A percentile compares a stretch with the other conserved stretches of the same genome.
These are phyloP conservation scores for Bisporella sp. DNA, from an alignment of 2,329 filamentous ascomycete species.

Conservation along the genomic window DNA sequence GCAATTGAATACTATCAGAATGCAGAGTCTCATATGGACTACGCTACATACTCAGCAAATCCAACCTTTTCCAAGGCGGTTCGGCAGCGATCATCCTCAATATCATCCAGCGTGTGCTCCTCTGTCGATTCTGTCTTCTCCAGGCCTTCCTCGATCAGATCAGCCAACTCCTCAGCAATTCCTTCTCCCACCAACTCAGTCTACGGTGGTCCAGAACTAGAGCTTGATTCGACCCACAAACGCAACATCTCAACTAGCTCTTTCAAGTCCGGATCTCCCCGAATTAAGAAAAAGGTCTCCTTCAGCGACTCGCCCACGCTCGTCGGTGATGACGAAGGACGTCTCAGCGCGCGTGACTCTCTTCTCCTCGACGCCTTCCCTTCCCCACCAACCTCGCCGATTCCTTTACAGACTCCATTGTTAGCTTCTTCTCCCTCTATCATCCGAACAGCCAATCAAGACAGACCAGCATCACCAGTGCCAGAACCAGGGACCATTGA, in stretches of 20 bases:
- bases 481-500: background rate
- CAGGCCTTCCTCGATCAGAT: conserved; percentile 13
- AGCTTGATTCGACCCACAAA: background rate
- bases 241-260: conserved; percentile 5
- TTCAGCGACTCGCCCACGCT: conserved; percentile 13
- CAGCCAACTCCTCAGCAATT: conserved; percentile 8
- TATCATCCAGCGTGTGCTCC: conserved; percentile 19
- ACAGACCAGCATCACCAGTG: no score
- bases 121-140: conserved; percentile 20
- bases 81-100: conserved; percentile 5
- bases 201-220: no score
- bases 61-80: conserved; percentile 3
- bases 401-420: background rate
- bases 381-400: conserved; percentile 3
- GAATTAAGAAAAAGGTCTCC: conserved; percentile 24
- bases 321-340: conserved; percentile 1
- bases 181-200: background rate
- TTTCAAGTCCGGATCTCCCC: conserved; percentile 1
- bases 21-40: conserved; percentile 18
- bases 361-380: conserved; percentile 13
- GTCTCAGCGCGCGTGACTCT: conserved; percentile 1
- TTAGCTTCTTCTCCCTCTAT: background rate
- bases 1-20: conserved; percentile 20
- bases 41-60: conserved; percentile 15
- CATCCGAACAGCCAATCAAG: conserved; percentile 1